Evolutionary conservation across 768 basidiomycete genomes (phyloP).

Genomic region (Cyclocybe cylindracea): DNA sequence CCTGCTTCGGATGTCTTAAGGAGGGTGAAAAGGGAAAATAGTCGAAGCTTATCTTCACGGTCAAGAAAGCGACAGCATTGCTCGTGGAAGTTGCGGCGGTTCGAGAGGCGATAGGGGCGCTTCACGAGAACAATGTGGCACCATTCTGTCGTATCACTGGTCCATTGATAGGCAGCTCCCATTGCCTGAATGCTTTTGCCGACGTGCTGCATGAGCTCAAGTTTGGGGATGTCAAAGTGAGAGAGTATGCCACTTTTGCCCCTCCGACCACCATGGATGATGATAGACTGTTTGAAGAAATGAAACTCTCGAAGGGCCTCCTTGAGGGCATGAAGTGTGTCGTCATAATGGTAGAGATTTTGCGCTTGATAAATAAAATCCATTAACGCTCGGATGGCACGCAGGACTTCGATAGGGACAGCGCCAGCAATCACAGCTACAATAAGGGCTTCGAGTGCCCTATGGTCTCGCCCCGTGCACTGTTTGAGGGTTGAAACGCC

Average conservation of each 20-base stretch:
- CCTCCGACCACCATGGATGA: conserved; percentile 18
- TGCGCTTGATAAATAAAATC: conserved; percentile 36
- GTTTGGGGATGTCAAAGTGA: conserved; percentile 40
- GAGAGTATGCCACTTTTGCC: conserved; percentile 22
- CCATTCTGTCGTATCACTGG: conserved; percentile 31
- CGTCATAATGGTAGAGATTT: conserved; percentile 19
- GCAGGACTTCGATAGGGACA: conserved; percentile 24
- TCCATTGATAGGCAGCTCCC: conserved; percentile 31
- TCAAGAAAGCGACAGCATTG: conserved; percentile 34
- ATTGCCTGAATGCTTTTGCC: conserved; percentile 17
- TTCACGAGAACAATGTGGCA: conserved; percentile 30
- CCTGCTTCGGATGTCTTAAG: not conserved
- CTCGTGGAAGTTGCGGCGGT: conserved; percentile 26
- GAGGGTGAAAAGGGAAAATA: conserved; percentile 18
- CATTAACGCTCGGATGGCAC: conserved; percentile 27
- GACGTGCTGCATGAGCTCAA: conserved; percentile 34
- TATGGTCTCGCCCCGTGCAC: conserved; percentile 35
- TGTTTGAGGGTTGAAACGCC: conserved; percentile 37
- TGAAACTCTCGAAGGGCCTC: conserved; percentile 29
- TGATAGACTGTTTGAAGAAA: conserved; percentile 29
- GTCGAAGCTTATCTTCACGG: conserved; percentile 22
- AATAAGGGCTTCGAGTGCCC: conserved; percentile 31
- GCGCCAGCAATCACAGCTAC: conserved; percentile 31
- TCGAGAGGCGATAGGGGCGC: conserved; percentile 25
- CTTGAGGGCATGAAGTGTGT: conserved; percentile 8